These are phyloP conservation scores for Ustulina deusta DNA, from an alignment of 2,329 filamentous ascomycete genomes.

Conservation along the genomic window DNA sequence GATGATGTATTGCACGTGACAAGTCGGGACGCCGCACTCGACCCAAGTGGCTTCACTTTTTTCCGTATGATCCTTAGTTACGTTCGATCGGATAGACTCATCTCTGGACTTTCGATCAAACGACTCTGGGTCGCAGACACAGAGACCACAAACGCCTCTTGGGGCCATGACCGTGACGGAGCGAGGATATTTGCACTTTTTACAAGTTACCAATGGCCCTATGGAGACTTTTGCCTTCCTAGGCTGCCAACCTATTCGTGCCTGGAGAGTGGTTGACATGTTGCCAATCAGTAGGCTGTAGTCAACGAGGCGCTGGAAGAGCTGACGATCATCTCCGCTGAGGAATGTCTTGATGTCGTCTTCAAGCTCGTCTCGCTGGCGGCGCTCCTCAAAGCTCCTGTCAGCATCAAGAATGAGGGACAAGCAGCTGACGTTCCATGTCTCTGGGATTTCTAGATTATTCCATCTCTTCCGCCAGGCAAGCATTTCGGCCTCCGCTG, in stretches of 20 bases:
- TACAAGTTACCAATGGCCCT: constrained; percentile 41
- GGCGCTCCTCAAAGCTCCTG: constrained; percentile 50
- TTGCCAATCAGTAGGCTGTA: constrained; percentile 62
- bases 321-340: constrained; percentile 51
- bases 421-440: constrained; percentile 61
- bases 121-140: neutral
- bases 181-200: constrained; percentile 8
- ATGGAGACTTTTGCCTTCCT: constrained; percentile 57
- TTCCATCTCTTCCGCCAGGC: constrained; percentile 60
- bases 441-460: constrained; percentile 61
- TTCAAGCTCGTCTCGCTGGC: constrained; percentile 42
- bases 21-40: neutral
- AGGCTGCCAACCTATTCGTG: constrained; percentile 60
- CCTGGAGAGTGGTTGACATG: constrained; percentile 58
- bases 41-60: constrained; percentile 9
- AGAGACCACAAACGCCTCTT: neutral
- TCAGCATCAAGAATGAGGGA: constrained; percentile 62
- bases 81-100: neutral
- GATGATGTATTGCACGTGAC: constrained; percentile 14
- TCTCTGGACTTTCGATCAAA: neutral
- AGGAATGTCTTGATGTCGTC: constrained; percentile 48
- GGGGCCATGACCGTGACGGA: constrained; percentile 8
- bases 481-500: constrained; percentile 58
- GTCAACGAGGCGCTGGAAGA: constrained; percentile 60
- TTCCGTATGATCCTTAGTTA: neutral